Evolutionary conservation across 2,329 filamentous ascomycete species (phyloP).

Genomic region (Verticillium alfalfae): DNA sequence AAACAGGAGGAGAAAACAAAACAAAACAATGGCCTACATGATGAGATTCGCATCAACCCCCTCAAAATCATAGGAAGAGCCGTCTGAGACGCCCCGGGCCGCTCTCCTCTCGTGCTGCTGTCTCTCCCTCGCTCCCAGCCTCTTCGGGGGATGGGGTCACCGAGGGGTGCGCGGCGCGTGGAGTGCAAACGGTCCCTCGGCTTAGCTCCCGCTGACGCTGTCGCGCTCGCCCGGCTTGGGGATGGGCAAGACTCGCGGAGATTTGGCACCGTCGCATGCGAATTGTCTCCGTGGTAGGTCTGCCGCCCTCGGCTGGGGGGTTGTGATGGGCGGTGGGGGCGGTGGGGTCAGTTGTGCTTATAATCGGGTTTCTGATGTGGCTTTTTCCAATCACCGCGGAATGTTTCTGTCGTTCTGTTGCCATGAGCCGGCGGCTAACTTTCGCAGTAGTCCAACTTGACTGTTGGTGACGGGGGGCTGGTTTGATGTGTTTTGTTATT

Average conservation of each 20-base stretch:
- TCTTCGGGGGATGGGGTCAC: background rate
- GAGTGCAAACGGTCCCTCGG: constrained; percentile 10
- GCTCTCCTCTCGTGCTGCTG: constrained; percentile 5
- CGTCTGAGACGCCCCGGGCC: constrained; percentile 34
- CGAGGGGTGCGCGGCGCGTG: background rate
- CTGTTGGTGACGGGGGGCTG: background rate
- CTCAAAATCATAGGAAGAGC: constrained; percentile 36
- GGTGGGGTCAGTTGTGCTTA: constrained; percentile 38
- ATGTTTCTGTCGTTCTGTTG: background rate
- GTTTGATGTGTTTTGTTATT: background rate
- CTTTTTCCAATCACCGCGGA: background rate
- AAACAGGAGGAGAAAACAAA: no score
- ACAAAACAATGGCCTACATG: constrained; percentile 18
- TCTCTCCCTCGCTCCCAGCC: background rate
- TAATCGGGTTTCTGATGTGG: constrained; percentile 38
- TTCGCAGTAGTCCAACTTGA: background rate
- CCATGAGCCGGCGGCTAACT: background rate
- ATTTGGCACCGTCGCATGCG: constrained; percentile 28
- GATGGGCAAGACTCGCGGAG: background rate
- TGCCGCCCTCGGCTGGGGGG: background rate
- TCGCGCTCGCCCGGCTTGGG: background rate
- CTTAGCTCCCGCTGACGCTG: constrained; percentile 4
- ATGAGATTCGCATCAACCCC: constrained; percentile 34
- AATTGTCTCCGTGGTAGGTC: constrained; percentile 3
- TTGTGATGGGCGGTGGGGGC: constrained; percentile 10